A percentile compares a stretch with the other conserved stretches of the same genome.
Conservation (phyloP, 2,329 filamentous ascomycete species). For the Hawksworthiomyces lignivorus region DNA sequence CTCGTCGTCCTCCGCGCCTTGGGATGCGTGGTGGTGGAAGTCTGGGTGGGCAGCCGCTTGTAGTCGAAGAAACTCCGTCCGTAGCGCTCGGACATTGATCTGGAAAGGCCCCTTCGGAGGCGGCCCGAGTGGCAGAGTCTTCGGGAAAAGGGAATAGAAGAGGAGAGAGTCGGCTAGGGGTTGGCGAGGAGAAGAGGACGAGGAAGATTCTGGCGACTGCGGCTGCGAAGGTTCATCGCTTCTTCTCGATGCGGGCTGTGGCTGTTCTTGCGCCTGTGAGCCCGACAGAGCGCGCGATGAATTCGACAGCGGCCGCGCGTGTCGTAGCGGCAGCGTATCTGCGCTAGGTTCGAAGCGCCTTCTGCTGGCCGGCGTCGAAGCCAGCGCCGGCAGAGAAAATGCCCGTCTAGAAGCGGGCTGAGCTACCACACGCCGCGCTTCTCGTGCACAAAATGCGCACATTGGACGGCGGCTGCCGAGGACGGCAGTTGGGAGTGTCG, state of each 20-base stretch:
- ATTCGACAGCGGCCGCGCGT: too few species aligned
- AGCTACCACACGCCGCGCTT: too few species aligned
- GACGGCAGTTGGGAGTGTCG: too few species aligned
- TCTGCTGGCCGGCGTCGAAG: background rate
- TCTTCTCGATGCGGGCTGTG: too few species aligned
- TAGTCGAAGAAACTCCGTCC: slow-evolving; percentile 77
- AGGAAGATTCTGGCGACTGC: background rate
- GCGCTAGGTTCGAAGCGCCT: too few species aligned
- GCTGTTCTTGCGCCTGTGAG: background rate
- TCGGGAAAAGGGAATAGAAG: slow-evolving; percentile 82
- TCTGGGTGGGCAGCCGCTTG: slow-evolving; percentile 75
- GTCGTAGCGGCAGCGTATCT: too few species aligned
- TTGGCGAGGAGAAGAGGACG: background rate
- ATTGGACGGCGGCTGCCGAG: too few species aligned
- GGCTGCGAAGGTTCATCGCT: too few species aligned
- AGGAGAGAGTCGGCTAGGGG: slow-evolving; percentile 13
- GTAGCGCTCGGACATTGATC: slow-evolving; percentile 62
- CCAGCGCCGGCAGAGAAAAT: too few species aligned
- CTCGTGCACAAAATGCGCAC: too few species aligned
- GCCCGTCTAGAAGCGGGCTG: too few species aligned
- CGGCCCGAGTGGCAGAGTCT: slow-evolving; percentile 66
- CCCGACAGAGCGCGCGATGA: background rate
- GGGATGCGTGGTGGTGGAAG: slow-evolving; percentile 35
- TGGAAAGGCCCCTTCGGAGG: slow-evolving; percentile 71
- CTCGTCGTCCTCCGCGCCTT: background rate